These are phyloP conservation scores for Botrytis hyacinthi DNA, from an alignment of 2,329 filamentous ascomycete species.

Conservation along the genomic window DNA sequence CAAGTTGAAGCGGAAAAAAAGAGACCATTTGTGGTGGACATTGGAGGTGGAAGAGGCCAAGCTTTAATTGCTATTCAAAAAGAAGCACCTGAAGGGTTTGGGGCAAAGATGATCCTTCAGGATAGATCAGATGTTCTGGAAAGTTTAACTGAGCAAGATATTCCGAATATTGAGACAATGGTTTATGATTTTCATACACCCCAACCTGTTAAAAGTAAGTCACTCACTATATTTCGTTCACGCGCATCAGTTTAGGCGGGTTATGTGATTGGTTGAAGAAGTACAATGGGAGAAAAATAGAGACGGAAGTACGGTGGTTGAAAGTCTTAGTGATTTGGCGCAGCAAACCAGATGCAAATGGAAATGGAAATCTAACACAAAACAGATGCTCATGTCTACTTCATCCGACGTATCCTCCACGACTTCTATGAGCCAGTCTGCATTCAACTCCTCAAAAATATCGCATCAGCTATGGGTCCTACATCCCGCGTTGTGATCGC, in stretches of 20 bases:
- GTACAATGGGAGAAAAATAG: background rate
- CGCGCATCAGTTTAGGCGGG: background rate
- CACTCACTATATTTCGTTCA: background rate
- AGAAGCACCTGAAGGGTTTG: conserved; percentile 27
- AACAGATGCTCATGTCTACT: conserved; percentile 8
- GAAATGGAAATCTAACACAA: background rate
- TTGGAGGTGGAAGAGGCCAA: conserved; percentile 31
- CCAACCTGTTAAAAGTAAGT: conserved; percentile 34
- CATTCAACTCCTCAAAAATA: background rate
- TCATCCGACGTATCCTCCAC: conserved; percentile 3
- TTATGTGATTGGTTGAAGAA: background rate
- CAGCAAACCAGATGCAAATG: background rate
- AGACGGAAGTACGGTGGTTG: background rate
- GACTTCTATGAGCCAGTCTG: background rate
- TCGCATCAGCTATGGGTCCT: background rate
- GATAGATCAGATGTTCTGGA: conserved; percentile 34
- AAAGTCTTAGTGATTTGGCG: background rate
- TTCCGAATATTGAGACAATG: conserved; percentile 35
- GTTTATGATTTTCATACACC: conserved; percentile 35
- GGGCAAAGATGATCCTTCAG: conserved; percentile 34
- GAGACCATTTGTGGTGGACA: conserved; percentile 33
- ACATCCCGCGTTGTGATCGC: background rate
- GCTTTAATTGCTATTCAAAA: conserved; percentile 31
- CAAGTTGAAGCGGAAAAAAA: conserved; percentile 11
- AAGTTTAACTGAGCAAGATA: conserved; percentile 27